Conservation (phyloP, 495 filamentous ascomycete genomes). For the Neurospora sp. region DNA sequence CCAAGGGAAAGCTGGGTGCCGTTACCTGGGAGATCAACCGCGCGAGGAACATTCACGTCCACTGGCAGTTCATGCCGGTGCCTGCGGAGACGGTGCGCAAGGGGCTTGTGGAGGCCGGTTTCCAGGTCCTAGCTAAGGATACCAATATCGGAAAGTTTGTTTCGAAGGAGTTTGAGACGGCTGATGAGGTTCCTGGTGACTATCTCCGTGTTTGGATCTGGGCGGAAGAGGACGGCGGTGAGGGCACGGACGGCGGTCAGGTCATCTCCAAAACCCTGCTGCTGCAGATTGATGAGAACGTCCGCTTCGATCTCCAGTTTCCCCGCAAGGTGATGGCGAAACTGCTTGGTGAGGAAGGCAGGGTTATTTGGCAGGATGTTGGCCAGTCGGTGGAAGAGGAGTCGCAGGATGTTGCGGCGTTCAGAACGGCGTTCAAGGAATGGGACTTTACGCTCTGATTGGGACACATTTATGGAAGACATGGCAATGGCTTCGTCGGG, state of each 20-base stretch:
- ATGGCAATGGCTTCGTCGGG: not conserved
- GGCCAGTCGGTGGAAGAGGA: constrained; percentile 69
- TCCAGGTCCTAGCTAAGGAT: constrained; percentile 77
- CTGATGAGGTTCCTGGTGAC: constrained; percentile 45
- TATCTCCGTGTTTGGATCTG: constrained; percentile 84
- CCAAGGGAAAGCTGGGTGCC: constrained; percentile 52
- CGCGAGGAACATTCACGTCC: constrained; percentile 65
- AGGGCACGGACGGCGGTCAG: constrained; percentile 28
- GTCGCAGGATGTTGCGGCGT: constrained; percentile 62
- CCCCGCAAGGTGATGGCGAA: constrained; percentile 78
- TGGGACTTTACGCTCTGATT: constrained; percentile 60
- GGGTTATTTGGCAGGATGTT: constrained; percentile 75
- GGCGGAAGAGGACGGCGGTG: constrained; percentile 34
- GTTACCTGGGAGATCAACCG: constrained; percentile 90
- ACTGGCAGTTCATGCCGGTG: constrained; percentile 92
- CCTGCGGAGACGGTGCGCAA: constrained; percentile 49
- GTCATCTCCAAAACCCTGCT: constrained; percentile 37
- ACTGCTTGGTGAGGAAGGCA: constrained; percentile 62
- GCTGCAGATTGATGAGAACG: constrained; percentile 33
- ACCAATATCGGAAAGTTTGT: constrained; percentile 51
- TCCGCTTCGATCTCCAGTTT: constrained; percentile 51
- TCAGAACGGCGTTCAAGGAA: constrained; percentile 73
- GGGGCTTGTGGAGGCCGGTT: constrained; percentile 70
- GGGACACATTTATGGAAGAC: not conserved
- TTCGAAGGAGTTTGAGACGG: constrained; percentile 26